These are phyloP conservation scores for Elaeis oleifera DNA, from an alignment of 202 grass and related monocot species.

Conservation along the genomic window DNA sequence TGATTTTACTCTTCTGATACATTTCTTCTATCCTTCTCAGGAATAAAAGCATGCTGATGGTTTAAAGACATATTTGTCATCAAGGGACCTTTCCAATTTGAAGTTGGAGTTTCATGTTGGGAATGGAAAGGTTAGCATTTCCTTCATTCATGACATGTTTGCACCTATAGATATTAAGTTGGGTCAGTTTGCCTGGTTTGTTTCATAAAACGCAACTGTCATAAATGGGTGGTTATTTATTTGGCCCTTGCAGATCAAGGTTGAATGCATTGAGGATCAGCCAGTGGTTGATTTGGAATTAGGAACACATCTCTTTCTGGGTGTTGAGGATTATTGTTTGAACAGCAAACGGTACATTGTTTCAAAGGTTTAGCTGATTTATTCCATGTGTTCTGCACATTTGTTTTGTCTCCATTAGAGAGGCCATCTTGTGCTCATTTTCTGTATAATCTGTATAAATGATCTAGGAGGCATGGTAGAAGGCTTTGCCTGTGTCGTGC, in stretches of 20 bases:
- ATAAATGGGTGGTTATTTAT: conserved; percentile 1
- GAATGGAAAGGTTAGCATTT: conserved; percentile 56
- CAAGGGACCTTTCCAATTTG: conserved; percentile 66
- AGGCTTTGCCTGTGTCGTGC: too few relatives aligned
- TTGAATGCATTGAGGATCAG: conserved; percentile 59
- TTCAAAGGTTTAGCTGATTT: too few relatives aligned
- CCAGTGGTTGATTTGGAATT: conserved; percentile 44
- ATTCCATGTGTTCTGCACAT: too few relatives aligned
- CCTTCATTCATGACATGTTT: not conserved
- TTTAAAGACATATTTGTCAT: conserved; percentile 54
- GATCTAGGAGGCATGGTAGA: too few relatives aligned
- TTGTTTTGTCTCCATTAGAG: too few relatives aligned
- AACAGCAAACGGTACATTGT: not conserved
- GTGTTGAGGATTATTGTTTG: conserved; percentile 51
- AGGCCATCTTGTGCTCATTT: too few relatives aligned
- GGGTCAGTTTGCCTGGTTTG: conserved; percentile 1
- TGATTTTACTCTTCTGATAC: not conserved
- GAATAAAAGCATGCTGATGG: conserved; percentile 56
- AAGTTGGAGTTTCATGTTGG: conserved; percentile 59
- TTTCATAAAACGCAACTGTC: not conserved
- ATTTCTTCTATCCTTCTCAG: conserved; percentile 29
- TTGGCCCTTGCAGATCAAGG: conserved; percentile 43
- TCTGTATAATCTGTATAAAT: too few relatives aligned
- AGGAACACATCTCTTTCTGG: conserved; percentile 76
- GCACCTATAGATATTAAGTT: not conserved